Evolutionary conservation across 2,329 filamentous ascomycete species (phyloP).

Genomic region (Pestalotiopsis sp.): DNA sequence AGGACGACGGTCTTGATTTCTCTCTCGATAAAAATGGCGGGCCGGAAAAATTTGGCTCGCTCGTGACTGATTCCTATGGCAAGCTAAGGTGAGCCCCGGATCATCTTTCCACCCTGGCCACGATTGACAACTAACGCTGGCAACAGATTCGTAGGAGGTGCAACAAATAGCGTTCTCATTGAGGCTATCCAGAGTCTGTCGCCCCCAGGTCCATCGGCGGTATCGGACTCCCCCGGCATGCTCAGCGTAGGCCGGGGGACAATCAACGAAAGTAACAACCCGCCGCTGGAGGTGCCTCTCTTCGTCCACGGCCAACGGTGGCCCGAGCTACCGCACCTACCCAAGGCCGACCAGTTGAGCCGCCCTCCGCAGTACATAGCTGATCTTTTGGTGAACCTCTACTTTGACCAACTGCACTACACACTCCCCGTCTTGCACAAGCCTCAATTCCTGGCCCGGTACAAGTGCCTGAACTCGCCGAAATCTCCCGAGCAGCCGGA

Average conservation of each 20-base stretch:
- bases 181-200: conserved; percentile 7
- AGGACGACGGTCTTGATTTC: conserved; percentile 4
- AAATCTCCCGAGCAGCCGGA: neutral
- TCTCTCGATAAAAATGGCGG: neutral
- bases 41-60: conserved; percentile 1
- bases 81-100: neutral
- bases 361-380: conserved; percentile 9
- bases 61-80: conserved; percentile 7
- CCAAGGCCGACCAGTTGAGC: conserved; percentile 5
- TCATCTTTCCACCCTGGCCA: neutral
- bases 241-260: conserved; percentile 5
- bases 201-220: neutral
- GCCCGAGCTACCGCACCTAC: conserved; percentile 7
- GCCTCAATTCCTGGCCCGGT: conserved; percentile 1
- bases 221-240: neutral
- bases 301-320: conserved; percentile 7
- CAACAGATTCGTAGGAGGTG: conserved; percentile 9
- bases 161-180: conserved; percentile 5
- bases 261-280: neutral
- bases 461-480: neutral
- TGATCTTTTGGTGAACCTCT: conserved; percentile 5
- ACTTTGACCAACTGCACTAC: conserved; percentile 9
- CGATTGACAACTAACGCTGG: neutral
- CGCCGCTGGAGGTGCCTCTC: neutral
- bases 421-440: conserved; percentile 3